phyloP scores from a whole-genome alignment of 768 basidiomycete genomes.

The Favolaschia claudopus region DNA sequence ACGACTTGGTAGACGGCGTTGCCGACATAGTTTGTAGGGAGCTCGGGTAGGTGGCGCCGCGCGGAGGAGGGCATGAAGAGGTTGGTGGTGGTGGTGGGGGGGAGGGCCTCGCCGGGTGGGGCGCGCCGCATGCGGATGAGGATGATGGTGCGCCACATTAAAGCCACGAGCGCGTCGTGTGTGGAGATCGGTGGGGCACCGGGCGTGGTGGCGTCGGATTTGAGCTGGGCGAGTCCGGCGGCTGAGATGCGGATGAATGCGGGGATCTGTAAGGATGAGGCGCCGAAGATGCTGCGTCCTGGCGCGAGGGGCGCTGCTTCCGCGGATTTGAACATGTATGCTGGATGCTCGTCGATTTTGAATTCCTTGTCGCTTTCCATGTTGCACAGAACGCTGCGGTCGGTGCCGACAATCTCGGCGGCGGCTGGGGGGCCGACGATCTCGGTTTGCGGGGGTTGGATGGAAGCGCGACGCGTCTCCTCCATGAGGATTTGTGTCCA shows the following conservation, averaged over 20 bases:
- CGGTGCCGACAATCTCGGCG: background rate
- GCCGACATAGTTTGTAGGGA: background rate
- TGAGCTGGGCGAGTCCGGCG: background rate
- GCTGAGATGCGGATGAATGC: background rate
- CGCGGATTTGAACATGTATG: background rate
- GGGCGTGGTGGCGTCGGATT: background rate
- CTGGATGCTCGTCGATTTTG: background rate
- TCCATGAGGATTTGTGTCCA: conserved; percentile 1
- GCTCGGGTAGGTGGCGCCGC: background rate
- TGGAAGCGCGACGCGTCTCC: background rate
- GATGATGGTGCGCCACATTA: conserved; percentile 4
- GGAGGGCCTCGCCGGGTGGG: background rate
- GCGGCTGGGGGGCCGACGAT: background rate
- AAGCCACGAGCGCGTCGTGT: conserved; percentile 2
- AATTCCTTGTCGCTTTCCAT: background rate
- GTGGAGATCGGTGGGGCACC: conserved; percentile 1
- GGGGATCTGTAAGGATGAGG: background rate
- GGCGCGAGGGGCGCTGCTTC: no score
- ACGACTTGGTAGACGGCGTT: conserved; percentile 12
- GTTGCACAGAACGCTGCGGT: conserved; percentile 2
- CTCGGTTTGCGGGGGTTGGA: background rate
- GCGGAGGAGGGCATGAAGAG: conserved; percentile 9
- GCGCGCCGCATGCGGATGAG: background rate
- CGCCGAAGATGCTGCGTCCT: background rate
- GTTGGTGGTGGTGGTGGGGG: background rate